These are phyloP conservation scores for Gossypium laxum DNA, from an alignment of 441 rosid genomes.

Conservation along the genomic window DNA sequence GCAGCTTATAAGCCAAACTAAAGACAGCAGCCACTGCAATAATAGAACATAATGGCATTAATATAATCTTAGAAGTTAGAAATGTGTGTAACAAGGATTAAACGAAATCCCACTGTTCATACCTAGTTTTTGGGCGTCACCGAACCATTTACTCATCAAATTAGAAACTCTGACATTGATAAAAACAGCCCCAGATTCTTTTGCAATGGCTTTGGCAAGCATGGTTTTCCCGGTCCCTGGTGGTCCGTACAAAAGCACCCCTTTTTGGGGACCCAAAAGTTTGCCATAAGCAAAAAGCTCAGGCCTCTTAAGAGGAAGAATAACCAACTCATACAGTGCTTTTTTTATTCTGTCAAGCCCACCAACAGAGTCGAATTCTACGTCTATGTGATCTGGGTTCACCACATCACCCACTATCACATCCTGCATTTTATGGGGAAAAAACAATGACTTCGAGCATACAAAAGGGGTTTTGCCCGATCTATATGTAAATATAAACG, in stretches of 20 bases:
- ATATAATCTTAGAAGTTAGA: not conserved
- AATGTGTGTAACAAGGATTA: not conserved
- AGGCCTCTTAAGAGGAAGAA: slow-evolving; percentile 72
- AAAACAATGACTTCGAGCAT: not conserved
- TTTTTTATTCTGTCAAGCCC: slow-evolving; percentile 65
- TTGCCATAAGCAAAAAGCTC: slow-evolving; percentile 76
- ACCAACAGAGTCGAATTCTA: slow-evolving; percentile 74
- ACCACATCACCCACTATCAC: slow-evolving; percentile 82
- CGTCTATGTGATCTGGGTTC: slow-evolving; percentile 77
- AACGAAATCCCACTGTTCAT: slow-evolving; percentile 18
- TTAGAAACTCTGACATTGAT: slow-evolving; percentile 77
- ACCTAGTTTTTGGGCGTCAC: slow-evolving; percentile 96
- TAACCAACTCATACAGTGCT: slow-evolving; percentile 70
- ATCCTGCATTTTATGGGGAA: slow-evolving; percentile 37
- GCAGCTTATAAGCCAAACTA: slow-evolving; percentile 84
- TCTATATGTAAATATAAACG: not conserved
- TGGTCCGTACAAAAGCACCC: slow-evolving; percentile 81
- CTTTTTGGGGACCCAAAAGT: slow-evolving; percentile 82
- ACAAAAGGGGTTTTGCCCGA: too few relatives aligned
- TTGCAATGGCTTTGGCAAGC: slow-evolving; percentile 94
- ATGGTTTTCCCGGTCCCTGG: slow-evolving; percentile 97
- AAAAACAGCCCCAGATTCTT: slow-evolving; percentile 85
- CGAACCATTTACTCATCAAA: slow-evolving; percentile 98
- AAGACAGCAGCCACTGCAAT: slow-evolving; percentile 85
- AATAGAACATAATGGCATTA: not conserved